Evolutionary conservation across 371 early-diverging fungal genomes (phyloP), one percentile per base, ranked within the genome.

Genomic region (Hamiltosporidium tvaerminnensis): DNA sequence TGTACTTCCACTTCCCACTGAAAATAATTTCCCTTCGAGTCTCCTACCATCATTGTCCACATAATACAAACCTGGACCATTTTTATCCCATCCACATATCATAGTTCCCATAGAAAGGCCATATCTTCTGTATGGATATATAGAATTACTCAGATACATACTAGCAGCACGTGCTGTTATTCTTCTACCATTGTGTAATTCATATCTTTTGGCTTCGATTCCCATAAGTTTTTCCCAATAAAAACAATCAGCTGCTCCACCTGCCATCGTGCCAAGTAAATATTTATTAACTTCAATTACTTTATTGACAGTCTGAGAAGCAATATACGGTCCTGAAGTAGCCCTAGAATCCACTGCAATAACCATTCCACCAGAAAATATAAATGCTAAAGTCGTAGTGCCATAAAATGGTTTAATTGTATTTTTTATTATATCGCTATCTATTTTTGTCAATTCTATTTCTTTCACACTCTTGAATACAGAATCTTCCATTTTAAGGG

Each of bases 181-280:
- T 58, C 93, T 85, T 80, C 91, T 91, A 79, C 90, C 91, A 82
- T 96, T 91, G 69, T 89, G 82, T 59, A 99, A 82, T 81, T 94
- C 94, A 73, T 92, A 89, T 63, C 89, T 77, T 68, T 86, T 84
- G 48, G 73, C 95, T 64, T 91, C 84, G 69, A 90, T 82, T 14
- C 96, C 97, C 67, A 97, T 85, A 69, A 91, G 88, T 59, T 95
- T 87, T 76, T 96, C 95, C 98, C 97, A 97, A 80, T 85, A 97
- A 57, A 85, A 86, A 82, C 98, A 97, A 77, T 99, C 99, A n/a
- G 97, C 97, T 33, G 99, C 99, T 80, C 99, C 96, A 66, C 99
- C 99, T 44, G 99, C 97, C 93, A 97, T 92, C 31, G 98, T 97
- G 50, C 97, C 97, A 65, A 97, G 82, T 55, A 99, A 81, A 77